Conservation (phyloP, 2,329 filamentous ascomycete species). For the Cordyceps cateniannulata region DNA sequence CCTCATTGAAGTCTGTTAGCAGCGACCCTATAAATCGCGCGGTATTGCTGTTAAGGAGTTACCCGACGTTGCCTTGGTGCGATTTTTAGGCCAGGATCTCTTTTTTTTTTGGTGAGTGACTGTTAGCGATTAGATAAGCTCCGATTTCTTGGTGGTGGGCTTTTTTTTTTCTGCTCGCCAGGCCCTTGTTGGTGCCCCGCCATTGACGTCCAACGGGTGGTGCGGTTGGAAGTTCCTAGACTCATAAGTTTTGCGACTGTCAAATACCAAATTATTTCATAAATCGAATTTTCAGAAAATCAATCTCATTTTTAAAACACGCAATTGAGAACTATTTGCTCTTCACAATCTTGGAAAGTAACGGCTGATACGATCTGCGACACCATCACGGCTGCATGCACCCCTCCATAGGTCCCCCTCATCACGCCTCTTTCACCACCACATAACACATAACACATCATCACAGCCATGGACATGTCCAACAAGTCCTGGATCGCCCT, state of each 20-base stretch:
- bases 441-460: not conserved
- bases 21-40: not conserved
- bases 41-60: not conserved
- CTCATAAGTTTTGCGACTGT: no score
- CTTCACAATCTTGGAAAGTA: no score
- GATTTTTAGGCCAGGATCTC: not conserved
- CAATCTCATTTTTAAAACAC: no score
- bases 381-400: no score
- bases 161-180: slow-evolving; percentile 2
- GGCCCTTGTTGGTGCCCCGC: slow-evolving; percentile 3
- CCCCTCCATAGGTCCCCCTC: not conserved
- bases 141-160: not conserved
- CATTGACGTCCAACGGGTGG: not conserved
- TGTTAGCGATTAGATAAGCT: slow-evolving; percentile 11
- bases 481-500: slow-evolving; percentile 45
- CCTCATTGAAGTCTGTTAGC: not conserved
- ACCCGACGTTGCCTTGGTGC: not conserved
- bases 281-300: no score
- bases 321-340: no score
- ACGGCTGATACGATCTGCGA: no score
- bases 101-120: not conserved
- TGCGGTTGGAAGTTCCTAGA: no score
- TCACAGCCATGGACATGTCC: slow-evolving; percentile 19
- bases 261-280: no score
- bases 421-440: not conserved